Evolutionary conservation across 1,139 yeast species (phyloP).

Genomic region (Magnusiomyces sp.): DNA sequence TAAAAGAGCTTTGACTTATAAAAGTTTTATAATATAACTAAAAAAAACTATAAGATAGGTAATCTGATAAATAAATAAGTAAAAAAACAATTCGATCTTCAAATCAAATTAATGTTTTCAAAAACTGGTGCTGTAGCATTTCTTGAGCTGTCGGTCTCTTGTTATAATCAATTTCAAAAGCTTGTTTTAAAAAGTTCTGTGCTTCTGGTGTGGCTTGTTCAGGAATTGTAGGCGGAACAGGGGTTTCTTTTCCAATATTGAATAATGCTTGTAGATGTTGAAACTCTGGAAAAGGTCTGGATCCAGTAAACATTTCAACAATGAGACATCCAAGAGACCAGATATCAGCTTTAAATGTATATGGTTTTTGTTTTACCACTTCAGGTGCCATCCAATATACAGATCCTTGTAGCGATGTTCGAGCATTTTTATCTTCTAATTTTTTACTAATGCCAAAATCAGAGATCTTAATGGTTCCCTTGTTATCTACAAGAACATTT

Average conservation of each 20-base stretch:
- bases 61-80: no score
- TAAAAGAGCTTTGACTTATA: no score
- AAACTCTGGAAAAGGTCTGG: constrained; percentile 88
- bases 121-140: constrained; percentile 49
- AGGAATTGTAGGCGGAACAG: constrained; percentile 67
- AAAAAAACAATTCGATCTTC: no score
- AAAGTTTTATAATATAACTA: no score
- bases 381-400: constrained; percentile 99
- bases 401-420: constrained; percentile 87
- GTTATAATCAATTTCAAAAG: constrained; percentile 69
- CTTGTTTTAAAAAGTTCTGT: constrained; percentile 50
- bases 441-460: constrained; percentile 92
- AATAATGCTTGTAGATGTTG: constrained; percentile 95
- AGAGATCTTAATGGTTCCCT: constrained; percentile 85
- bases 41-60: no score
- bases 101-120: background rate
- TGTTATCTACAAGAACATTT: constrained; percentile 78
- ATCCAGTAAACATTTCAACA: constrained; percentile 91
- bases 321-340: constrained; percentile 94
- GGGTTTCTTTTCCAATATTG: constrained; percentile 63
- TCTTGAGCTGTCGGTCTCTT: constrained; percentile 69
- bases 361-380: constrained; percentile 83
- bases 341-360: constrained; percentile 84
- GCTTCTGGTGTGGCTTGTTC: constrained; percentile 64
- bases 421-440: constrained; percentile 44